phyloP scores from a whole-genome alignment of 129 eudicot species.

The Erigeron canadensis region DNA sequence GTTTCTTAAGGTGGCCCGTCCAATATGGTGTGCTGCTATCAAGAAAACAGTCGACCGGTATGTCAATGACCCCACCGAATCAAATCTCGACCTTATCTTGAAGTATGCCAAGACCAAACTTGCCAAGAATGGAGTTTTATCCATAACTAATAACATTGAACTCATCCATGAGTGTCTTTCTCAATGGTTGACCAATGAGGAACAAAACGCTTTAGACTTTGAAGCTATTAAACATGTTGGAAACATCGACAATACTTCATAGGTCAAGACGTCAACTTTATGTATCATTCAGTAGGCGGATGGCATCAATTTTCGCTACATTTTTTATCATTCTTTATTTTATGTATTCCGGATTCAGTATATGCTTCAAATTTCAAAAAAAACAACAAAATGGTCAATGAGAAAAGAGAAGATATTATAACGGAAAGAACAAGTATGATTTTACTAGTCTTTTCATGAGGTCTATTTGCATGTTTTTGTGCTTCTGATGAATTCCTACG shows the following conservation, averaged over 20 bases:
- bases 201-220: slow-evolving; percentile 49
- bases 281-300: slow-evolving; percentile 10
- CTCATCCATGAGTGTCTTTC: slow-evolving; percentile 55
- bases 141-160: slow-evolving; percentile 27
- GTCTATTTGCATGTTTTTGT: neutral
- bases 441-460: neutral
- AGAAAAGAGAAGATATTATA: neutral
- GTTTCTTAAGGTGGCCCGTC: slow-evolving; percentile 74
- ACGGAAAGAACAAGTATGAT: no score
- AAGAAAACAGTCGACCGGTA: slow-evolving; percentile 53
- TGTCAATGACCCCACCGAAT: slow-evolving; percentile 58
- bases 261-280: slow-evolving; percentile 4
- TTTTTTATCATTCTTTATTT: neutral
- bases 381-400: neutral
- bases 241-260: slow-evolving; percentile 20
- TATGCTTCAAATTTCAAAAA: neutral
- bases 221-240: slow-evolving; percentile 38
- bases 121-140: slow-evolving; percentile 23
- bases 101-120: slow-evolving; percentile 42
- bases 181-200: slow-evolving; percentile 68
- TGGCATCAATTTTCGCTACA: neutral
- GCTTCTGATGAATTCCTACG: neutral
- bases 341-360: slow-evolving; percentile 7
- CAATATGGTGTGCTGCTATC: slow-evolving; percentile 79
- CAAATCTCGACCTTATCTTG: slow-evolving; percentile 56